phyloP scores from a whole-genome alignment of 2,329 filamentous ascomycete species.

The Fusarium floridanum region DNA sequence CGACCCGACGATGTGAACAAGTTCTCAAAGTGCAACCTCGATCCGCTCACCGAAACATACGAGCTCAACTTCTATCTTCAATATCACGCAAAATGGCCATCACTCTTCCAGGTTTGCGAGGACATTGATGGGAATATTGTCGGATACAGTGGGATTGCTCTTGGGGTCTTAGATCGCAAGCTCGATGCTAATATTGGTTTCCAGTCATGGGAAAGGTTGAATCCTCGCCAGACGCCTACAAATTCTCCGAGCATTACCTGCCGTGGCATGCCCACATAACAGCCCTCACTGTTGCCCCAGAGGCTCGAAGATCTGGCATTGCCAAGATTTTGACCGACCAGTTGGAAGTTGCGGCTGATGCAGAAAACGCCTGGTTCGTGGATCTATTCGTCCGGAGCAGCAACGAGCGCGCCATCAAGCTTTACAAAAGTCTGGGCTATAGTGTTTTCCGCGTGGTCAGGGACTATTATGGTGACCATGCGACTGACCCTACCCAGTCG shows the following conservation, averaged over 20 bases:
- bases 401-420: constrained; percentile 86
- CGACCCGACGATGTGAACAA: constrained; percentile 85
- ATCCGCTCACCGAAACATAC: constrained; percentile 98
- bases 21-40: constrained; percentile 94
- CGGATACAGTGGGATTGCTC: constrained; percentile 81
- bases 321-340: constrained; percentile 85
- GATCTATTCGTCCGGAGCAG: constrained; percentile 93
- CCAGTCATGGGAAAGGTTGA: constrained; percentile 98
- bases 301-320: constrained; percentile 86
- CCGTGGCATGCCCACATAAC: constrained; percentile 99
- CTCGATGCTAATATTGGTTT: constrained; percentile 44
- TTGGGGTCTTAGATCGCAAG: constrained; percentile 1
- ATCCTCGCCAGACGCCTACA: constrained; percentile 81
- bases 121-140: constrained; percentile 89
- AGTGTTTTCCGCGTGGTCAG: constrained; percentile 89
- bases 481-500: constrained; percentile 69
- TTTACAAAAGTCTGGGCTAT: constrained; percentile 94
- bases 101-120: constrained; percentile 92
- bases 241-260: constrained; percentile 88
- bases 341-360: constrained; percentile 85
- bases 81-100: constrained; percentile 96
- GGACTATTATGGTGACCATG: constrained; percentile 93
- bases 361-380: constrained; percentile 91
- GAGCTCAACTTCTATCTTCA: constrained; percentile 95
- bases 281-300: constrained; percentile 90